Evolutionary conservation across 768 basidiomycete genomes (phyloP).

Genomic region (Trametes gibbosa): DNA sequence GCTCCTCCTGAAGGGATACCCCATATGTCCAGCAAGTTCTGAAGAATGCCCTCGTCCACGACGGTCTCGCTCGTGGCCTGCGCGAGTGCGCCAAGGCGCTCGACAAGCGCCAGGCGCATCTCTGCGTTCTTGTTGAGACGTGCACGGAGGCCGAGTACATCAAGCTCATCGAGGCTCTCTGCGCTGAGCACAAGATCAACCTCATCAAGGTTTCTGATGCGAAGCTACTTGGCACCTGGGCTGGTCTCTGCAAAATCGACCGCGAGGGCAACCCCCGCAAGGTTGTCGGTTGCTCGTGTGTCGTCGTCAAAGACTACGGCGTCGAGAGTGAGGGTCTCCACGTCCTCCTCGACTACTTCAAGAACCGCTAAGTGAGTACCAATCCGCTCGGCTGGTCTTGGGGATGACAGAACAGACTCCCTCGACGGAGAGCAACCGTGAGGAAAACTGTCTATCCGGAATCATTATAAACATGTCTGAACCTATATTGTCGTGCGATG

Average conservation of each 20-base stretch:
- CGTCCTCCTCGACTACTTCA: conserved; percentile 95
- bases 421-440: conserved; percentile 74
- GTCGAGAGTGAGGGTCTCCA: conserved; percentile 92
- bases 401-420: conserved; percentile 91
- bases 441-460: conserved; percentile 82
- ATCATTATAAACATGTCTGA: conserved; percentile 82
- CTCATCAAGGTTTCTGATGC: conserved; percentile 98
- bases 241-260: conserved; percentile 99
- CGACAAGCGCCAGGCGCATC: conserved; percentile 97
- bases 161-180: conserved; percentile 99
- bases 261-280: conserved; percentile 98
- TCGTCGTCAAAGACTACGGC: conserved; percentile 98
- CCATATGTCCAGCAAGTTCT: conserved; percentile 76
- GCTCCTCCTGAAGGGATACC: too few species aligned
- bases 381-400: conserved; percentile 6
- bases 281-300: conserved; percentile 89
- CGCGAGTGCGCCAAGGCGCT: conserved; percentile 97
- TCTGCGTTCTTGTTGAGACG: conserved; percentile 98
- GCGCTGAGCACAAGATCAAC: conserved; percentile 99
- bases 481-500: not conserved
- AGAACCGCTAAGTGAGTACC: conserved; percentile 65
- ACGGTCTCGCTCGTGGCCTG: conserved; percentile 96
- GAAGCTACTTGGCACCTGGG: conserved; percentile 98
- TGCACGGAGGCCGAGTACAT: conserved; percentile 99
- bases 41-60: conserved; percentile 98